Evolutionary conservation across 345 rosid genomes (phyloP).

Genomic region (Isatis tinctoria): DNA sequence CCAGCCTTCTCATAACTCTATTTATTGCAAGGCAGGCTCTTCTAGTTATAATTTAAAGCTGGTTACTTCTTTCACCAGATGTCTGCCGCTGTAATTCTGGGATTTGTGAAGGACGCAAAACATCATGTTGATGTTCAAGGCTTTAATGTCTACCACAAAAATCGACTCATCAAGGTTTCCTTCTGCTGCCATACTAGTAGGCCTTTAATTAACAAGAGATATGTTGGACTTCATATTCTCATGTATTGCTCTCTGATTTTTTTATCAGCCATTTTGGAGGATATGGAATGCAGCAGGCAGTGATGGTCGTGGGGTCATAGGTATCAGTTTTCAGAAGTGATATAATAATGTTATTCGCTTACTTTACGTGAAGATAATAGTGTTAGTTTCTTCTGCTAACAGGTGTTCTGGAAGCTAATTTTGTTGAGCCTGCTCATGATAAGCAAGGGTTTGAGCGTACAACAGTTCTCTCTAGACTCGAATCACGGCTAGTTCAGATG

Average conservation of each 20-base stretch:
- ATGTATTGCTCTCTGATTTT: conserved; percentile 3
- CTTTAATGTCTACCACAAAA: conserved; percentile 91
- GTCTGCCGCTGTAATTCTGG: conserved; percentile 71
- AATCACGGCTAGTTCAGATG: conserved; percentile 68
- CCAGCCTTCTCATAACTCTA: background rate
- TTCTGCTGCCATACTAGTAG: conserved; percentile 2
- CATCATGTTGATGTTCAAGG: conserved; percentile 91
- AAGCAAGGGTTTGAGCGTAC: conserved; percentile 97
- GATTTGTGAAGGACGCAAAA: conserved; percentile 94
- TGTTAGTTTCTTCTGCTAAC: conserved; percentile 21
- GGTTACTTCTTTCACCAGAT: conserved; percentile 47
- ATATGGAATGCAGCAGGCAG: conserved; percentile 91
- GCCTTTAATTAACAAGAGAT: background rate
- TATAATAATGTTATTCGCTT: background rate
- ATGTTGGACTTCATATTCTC: background rate
- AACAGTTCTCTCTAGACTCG: conserved; percentile 83
- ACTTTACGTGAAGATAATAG: conserved; percentile 3
- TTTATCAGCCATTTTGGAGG: conserved; percentile 94
- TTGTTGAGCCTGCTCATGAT: conserved; percentile 96
- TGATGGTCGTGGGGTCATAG: conserved; percentile 95
- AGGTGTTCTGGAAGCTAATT: conserved; percentile 95
- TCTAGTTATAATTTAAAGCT: conserved; percentile 9
- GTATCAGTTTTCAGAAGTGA: conserved; percentile 33
- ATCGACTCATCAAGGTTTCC: conserved; percentile 86
- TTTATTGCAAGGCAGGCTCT: background rate